A percentile compares a stretch with the other conserved stretches of the same genome.
Evolutionary conservation across 495 filamentous ascomycete genomes (phyloP).

Genomic region (Clavariopsis aquatica): DNA sequence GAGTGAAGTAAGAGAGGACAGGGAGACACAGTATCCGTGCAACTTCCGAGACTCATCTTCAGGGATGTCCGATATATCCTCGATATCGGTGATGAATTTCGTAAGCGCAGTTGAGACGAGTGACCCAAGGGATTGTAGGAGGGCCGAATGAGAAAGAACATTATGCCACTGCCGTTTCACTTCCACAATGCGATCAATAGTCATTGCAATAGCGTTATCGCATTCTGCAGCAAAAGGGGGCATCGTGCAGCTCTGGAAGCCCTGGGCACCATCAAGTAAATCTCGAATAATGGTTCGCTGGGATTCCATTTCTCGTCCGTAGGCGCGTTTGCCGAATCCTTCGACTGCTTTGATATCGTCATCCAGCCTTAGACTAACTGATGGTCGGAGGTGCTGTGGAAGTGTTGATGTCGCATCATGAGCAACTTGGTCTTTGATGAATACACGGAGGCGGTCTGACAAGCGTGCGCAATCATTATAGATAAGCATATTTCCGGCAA

Average conservation of each 20-base stretch:
- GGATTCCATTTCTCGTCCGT: constrained; percentile 80
- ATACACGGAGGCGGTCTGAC: constrained; percentile 65
- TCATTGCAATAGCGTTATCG: constrained; percentile 68
- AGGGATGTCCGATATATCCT: constrained; percentile 82
- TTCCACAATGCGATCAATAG: constrained; percentile 65
- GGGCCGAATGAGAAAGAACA: constrained; percentile 78
- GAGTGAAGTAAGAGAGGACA: constrained; percentile 72
- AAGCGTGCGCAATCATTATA: constrained; percentile 91
- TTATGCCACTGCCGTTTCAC: constrained; percentile 73
- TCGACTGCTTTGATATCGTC: constrained; percentile 72
- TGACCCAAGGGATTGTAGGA: constrained; percentile 81
- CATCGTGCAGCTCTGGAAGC: constrained; percentile 63
- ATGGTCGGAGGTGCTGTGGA: constrained; percentile 49
- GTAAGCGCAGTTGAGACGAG: constrained; percentile 76
- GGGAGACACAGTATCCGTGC: constrained; percentile 66
- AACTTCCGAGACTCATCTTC: constrained; percentile 83
- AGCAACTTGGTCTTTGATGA: constrained; percentile 52
- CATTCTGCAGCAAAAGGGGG: constrained; percentile 65
- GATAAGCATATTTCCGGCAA: constrained; percentile 80
- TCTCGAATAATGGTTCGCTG: constrained; percentile 84
- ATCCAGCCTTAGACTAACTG: constrained; percentile 59
- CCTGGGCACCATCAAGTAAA: constrained; percentile 73
- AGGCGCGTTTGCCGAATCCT: constrained; percentile 78
- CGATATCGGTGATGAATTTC: constrained; percentile 80
- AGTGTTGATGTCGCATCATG: constrained; percentile 53